Evolutionary conservation across 2,329 filamentous ascomycete species (phyloP).

Genomic region (Penicillium sp.): DNA sequence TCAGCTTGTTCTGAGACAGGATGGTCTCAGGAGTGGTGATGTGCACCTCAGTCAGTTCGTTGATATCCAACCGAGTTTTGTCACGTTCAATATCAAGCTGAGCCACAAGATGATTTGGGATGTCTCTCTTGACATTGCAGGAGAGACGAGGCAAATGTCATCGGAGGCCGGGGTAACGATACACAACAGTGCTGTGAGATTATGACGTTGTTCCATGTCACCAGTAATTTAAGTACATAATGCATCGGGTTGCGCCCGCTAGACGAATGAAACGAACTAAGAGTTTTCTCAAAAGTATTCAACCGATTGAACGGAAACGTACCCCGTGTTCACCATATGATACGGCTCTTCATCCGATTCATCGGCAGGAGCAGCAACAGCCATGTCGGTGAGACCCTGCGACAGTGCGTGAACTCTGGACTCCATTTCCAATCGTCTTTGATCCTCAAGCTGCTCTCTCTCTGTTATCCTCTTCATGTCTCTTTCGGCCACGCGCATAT

Average conservation of each 20-base stretch:
- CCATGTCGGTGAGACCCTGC: neutral
- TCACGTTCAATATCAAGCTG: slow-evolving; percentile 21
- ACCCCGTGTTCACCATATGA: neutral
- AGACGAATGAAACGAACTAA: too few relatives aligned
- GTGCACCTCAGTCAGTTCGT: neutral
- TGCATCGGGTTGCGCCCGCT: too few relatives aligned
- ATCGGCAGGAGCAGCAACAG: neutral
- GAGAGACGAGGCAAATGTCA: slow-evolving; percentile 4
- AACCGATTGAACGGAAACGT: neutral
- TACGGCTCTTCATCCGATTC: neutral
- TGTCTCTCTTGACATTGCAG: slow-evolving; percentile 17
- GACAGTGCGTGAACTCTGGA: slow-evolving; percentile 1
- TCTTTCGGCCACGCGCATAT: neutral
- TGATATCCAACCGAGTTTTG: slow-evolving; percentile 17
- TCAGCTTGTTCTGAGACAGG: slow-evolving; percentile 14
- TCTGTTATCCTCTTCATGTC: slow-evolving; percentile 4
- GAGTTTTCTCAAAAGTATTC: neutral
- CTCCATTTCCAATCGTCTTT: slow-evolving; percentile 6
- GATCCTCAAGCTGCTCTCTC: neutral
- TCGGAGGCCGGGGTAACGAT: neutral
- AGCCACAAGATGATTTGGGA: slow-evolving; percentile 12
- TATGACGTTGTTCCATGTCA: neutral
- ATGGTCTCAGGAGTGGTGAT: slow-evolving; percentile 8
- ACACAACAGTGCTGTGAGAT: neutral
- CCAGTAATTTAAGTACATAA: too few relatives aligned